These are phyloP conservation scores for Coemansia sp. DNA, from an alignment of 192 early-diverging fungal genomes.

Conservation along the genomic window DNA sequence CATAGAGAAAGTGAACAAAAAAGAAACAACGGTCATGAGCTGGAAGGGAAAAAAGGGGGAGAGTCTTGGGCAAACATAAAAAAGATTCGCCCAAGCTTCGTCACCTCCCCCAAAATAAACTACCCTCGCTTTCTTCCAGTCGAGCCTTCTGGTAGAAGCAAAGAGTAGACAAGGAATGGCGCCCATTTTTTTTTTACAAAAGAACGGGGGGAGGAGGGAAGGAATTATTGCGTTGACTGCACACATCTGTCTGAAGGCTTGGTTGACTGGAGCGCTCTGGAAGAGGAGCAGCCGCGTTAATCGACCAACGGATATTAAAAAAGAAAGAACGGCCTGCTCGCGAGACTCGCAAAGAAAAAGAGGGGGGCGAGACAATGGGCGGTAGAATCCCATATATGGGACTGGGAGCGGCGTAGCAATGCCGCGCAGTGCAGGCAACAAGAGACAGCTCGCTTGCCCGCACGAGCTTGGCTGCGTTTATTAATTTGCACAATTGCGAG, in stretches of 20 bases:
- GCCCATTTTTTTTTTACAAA: too few species aligned
- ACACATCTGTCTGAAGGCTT: not conserved
- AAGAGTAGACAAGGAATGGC: too few species aligned
- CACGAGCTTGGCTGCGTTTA: constrained; percentile 10
- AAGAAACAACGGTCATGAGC: too few species aligned
- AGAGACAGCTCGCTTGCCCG: not conserved
- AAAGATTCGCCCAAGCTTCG: too few species aligned
- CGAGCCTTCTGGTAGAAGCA: too few species aligned
- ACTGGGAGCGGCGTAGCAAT: not conserved
- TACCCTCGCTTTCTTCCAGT: too few species aligned
- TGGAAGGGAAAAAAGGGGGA: not conserved
- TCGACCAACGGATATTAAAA: constrained; percentile 3
- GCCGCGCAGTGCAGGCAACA: too few species aligned
- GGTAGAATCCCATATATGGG: not conserved
- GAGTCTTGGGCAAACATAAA: not conserved
- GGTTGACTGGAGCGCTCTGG: not conserved
- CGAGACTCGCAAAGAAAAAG: not conserved
- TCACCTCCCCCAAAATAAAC: too few species aligned
- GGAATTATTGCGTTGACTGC: too few species aligned
- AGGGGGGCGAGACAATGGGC: too few species aligned
- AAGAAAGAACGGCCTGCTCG: not conserved
- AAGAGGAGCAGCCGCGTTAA: not conserved
- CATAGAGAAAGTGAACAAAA: too few species aligned
- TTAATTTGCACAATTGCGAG: constrained; percentile 10
- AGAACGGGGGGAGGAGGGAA: too few species aligned